Conservation (phyloP, 2,329 filamentous ascomycete species). For the Chaetomium sp. region DNA sequence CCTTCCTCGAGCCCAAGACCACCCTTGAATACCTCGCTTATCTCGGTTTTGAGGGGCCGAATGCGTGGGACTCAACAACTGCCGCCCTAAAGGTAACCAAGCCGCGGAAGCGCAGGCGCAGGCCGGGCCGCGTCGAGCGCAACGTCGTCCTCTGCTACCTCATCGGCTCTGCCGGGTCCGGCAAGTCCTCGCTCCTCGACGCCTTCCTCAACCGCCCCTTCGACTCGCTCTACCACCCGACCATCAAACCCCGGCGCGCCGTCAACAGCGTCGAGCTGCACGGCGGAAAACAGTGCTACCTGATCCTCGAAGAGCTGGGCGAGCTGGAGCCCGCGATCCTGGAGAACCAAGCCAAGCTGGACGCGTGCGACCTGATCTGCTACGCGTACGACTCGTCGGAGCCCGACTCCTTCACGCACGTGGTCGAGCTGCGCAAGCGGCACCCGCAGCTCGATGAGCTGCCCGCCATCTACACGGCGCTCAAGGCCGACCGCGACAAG, state of each 20-base stretch:
- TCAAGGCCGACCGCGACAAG: slow-evolving; percentile 95
- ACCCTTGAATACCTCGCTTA: slow-evolving; percentile 96
- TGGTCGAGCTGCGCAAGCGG: slow-evolving; percentile 76
- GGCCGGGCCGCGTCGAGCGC: slow-evolving; percentile 82
- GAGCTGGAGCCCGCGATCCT: slow-evolving; percentile 94
- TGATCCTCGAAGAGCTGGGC: slow-evolving; percentile 93
- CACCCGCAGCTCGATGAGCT: slow-evolving; percentile 86
- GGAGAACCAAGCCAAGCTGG: slow-evolving; percentile 86
- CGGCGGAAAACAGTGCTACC: slow-evolving; percentile 93
- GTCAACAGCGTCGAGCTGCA: slow-evolving; percentile 97
- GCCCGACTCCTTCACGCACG: slow-evolving; percentile 91
- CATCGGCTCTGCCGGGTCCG: slow-evolving; percentile 79
- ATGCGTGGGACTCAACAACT: slow-evolving; percentile 74
- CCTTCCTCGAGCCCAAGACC: slow-evolving; percentile 91
- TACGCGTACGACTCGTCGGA: slow-evolving; percentile 97
- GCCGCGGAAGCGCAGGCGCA: slow-evolving; percentile 78
- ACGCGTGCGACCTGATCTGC: slow-evolving; percentile 90
- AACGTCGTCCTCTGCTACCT: slow-evolving; percentile 96
- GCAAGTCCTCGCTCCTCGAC: slow-evolving; percentile 89
- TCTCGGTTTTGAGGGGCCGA: slow-evolving; percentile 85
- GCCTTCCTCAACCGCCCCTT: slow-evolving; percentile 90
- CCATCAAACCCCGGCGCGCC: slow-evolving; percentile 89
- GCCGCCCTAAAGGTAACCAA: slow-evolving; percentile 91
- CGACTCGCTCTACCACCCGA: slow-evolving; percentile 80
- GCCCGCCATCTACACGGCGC: slow-evolving; percentile 85